Base-by-base conservation (phyloP, 768 basidiomycete genomes). In the Panellus pusillus region DNA sequence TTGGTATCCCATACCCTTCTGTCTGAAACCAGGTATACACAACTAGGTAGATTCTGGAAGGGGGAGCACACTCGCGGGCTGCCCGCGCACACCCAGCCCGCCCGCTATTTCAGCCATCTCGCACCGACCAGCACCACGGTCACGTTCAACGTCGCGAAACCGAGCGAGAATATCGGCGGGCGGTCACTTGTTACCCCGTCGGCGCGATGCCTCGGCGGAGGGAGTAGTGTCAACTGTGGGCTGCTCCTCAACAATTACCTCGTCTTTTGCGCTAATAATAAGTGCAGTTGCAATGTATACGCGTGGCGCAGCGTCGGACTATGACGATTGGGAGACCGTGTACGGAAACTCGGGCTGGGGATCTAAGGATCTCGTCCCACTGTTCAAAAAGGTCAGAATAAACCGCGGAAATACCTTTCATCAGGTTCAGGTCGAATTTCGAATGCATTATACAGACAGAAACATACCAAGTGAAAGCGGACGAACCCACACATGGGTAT, bases 171-270 rank as follows among this genome's bases (percentile, higher is more conserved):
- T 28, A 36, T 63, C 11, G 68, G 60, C 1, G 74, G 72, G 1
- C 74, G 79, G 4, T 45, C 65, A 1, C 38, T 61, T 1, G 31
- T 73, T 29, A 63, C 72, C 0, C 68, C 66, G 6, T 64, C 63
- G 6, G 79, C 72, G 3, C 63, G 71, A 42, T 70, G 68, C 35
- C 53, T 81, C 1, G 79, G 79, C 3, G 79, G 79, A 1, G 79
- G 79, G 0, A 77, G 77, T 1, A 68, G 70, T 41, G 70, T 80
- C 19, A 80, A 80, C 48, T 74, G 78, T 78, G 37, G 40, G 67
- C 55, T 14, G 13, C 17, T n/a, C 8, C 43, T 28, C 24, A 24
- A 24, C 2, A 24, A 24, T 24, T 24, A 24, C 19, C 7, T 29
- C 17, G 4, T 9, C 8, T 27, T 8, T 18, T 13, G 35, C 29